These are phyloP conservation scores for Monosporascus sp. DNA, from an alignment of 2,329 filamentous ascomycete genomes.

Conservation along the genomic window DNA sequence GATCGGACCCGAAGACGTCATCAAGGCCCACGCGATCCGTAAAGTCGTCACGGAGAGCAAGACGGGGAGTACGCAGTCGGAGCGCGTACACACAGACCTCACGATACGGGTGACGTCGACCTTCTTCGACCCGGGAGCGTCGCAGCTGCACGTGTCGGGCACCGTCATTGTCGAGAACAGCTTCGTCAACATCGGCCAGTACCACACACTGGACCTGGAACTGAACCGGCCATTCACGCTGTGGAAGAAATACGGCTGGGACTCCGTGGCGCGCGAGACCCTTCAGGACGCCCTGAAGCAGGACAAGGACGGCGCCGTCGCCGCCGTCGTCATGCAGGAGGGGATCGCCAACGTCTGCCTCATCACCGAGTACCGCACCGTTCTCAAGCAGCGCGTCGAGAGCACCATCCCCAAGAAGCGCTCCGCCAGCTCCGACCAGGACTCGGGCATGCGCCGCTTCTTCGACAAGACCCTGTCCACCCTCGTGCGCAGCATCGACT, in stretches of 20 bases:
- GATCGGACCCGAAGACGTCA: slow-evolving; percentile 46
- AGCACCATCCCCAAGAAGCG: slow-evolving; percentile 63
- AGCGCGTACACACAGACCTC: slow-evolving; percentile 53
- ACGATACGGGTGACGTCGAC: slow-evolving; percentile 51
- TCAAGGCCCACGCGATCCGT: slow-evolving; percentile 51
- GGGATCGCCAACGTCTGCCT: slow-evolving; percentile 77
- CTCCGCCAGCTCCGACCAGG: slow-evolving; percentile 57
- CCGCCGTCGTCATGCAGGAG: slow-evolving; percentile 92
- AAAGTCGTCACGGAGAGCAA: slow-evolving; percentile 45
- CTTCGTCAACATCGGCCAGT: slow-evolving; percentile 47
- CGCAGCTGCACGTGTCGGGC: slow-evolving; percentile 52
- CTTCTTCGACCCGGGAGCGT: slow-evolving; percentile 52
- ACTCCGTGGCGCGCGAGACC: slow-evolving; percentile 76
- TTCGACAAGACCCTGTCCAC: slow-evolving; percentile 72
- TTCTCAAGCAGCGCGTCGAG: slow-evolving; percentile 67
- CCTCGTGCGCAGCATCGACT: slow-evolving; percentile 72
- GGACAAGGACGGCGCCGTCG: slow-evolving; percentile 74
- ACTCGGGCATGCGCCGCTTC: slow-evolving; percentile 70
- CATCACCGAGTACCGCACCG: slow-evolving; percentile 73
- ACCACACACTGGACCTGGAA: slow-evolving; percentile 72
- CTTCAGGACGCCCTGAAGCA: slow-evolving; percentile 75
- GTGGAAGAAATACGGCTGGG: slow-evolving; percentile 83
- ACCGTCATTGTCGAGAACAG: slow-evolving; percentile 48
- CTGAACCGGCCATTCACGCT: slow-evolving; percentile 82
- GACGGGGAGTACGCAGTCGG: slow-evolving; percentile 41